These are phyloP conservation scores for Agarophyton chilense DNA, from an alignment of 23 red algal species.

Conservation along the genomic window DNA sequence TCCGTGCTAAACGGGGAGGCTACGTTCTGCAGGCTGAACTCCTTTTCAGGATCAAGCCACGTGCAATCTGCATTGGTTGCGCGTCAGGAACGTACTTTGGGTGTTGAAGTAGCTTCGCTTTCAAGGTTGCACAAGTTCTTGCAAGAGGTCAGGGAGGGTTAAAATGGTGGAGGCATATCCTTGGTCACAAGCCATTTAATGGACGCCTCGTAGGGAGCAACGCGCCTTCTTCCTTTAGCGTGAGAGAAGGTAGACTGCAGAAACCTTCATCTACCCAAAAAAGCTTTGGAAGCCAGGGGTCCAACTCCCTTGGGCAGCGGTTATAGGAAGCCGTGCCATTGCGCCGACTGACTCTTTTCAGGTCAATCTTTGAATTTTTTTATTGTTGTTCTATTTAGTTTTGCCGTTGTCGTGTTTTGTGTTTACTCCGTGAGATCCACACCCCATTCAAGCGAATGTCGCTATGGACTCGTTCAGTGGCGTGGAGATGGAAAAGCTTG, in stretches of 20 bases:
- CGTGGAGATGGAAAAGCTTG: not conserved
- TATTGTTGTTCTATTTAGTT: not conserved
- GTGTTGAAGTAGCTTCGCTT: not conserved
- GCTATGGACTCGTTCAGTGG: conserved; percentile 10
- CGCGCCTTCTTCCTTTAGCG: conserved; percentile 7
- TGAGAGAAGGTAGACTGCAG: conserved; percentile 15
- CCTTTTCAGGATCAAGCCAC: conserved; percentile 13
- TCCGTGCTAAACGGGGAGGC: not conserved
- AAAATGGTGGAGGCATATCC: conserved; percentile 10
- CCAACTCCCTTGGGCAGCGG: not conserved
- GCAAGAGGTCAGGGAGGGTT: not conserved
- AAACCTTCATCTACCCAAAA: conserved; percentile 25
- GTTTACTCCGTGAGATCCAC: not conserved
- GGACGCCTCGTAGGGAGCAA: conserved; percentile 10
- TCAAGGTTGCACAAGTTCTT: conserved; percentile 2
- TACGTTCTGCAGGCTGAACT: not conserved
- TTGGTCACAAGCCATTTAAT: conserved; percentile 18
- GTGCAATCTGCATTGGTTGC: not conserved
- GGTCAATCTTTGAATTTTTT: not conserved
- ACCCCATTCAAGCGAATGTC: not conserved
- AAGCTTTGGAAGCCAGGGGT: conserved; percentile 12
- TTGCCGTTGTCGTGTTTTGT: not conserved
- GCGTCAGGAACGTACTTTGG: not conserved
- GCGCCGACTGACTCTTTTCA: not conserved
- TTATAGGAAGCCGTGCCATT: not conserved